phyloP scores from a whole-genome alignment of 1,139 yeast genomes.

The Kurtzmaniella quercitrusa region DNA sequence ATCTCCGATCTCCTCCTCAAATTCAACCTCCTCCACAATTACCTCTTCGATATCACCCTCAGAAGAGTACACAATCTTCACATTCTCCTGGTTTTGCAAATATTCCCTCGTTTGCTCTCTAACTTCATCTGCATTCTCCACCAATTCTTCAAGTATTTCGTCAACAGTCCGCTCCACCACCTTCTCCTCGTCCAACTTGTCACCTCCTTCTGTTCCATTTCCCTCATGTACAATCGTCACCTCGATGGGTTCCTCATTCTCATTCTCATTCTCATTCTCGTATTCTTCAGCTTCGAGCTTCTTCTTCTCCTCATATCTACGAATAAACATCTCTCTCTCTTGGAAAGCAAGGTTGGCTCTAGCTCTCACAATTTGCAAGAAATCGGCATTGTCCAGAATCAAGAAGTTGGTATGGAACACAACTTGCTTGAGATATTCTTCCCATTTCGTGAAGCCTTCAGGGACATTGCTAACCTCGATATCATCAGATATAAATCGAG shows the following conservation, averaged over 20 bases:
- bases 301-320: constrained; percentile 9
- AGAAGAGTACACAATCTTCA: background rate
- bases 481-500: constrained; percentile 5
- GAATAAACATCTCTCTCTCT: constrained; percentile 48
- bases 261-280: constrained; percentile 8
- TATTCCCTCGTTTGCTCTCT: constrained; percentile 2
- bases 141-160: constrained; percentile 5
- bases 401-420: constrained; percentile 58
- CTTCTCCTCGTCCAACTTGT: background rate
- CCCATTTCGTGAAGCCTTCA: constrained; percentile 47
- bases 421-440: constrained; percentile 49
- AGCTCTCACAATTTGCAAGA: constrained; percentile 68
- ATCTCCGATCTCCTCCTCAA: constrained; percentile 5
- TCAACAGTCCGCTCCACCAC: background rate
- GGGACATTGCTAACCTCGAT: constrained; percentile 15
- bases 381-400: constrained; percentile 66
- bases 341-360: constrained; percentile 81
- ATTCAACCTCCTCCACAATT: background rate
- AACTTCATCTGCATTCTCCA: constrained; percentile 5
- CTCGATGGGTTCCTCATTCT: constrained; percentile 1
- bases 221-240: constrained; percentile 4
- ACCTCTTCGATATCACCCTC: constrained; percentile 1
- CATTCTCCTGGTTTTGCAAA: constrained; percentile 4
- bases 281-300: constrained; percentile 9
- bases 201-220: background rate